Evolutionary conservation across 495 filamentous ascomycete species (phyloP), one percentile per base, ranked within the genome.

Genomic region (Rhizodiscina lignyota): DNA sequence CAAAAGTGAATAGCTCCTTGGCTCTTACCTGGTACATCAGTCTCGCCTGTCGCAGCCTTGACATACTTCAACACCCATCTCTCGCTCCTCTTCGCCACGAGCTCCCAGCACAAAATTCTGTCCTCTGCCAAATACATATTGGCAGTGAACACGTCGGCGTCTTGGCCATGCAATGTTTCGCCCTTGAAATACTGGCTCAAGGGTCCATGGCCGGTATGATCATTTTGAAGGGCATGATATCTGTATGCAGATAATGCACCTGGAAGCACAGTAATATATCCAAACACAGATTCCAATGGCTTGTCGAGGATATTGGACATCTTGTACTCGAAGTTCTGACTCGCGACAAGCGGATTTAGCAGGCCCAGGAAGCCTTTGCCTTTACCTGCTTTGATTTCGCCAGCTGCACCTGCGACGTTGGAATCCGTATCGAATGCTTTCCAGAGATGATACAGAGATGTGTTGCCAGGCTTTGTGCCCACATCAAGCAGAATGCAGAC

Each of bases 111-210:
- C 12, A 99, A 66, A 56, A 99, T 99, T 58, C 91, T 79, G 62
- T 99, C 91, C 53, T 99, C 91, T 10, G 91, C 91, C 30, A 99
- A 64, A 49, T 96, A 96, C 91, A 99, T 99, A 49, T 99, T 99
- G 4, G 91, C 91, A 0, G 91, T 96, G 51, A 99, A 99, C 4
- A 99, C 86, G 51, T 96, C 91, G 3, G 91, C 89, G 52, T 96
- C 83, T 47, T 94, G 83, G 8, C 91, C 91, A 51, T 94, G 87
- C 36, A 99, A 54, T 2, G 85, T 94, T 59, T 99, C 91, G 41
- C 91, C 91, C 60, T 96, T 96, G 72, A 99, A 99, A 56, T 99
- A 99, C 57, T 99, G 89, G 50, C 83, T 93, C 30, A 99, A 55
- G 0, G 91, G 91, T 0, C 91, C 91, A 51, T 96, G 83, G 6